Percentiles rank a stretch among this genome's conserved stretches.
phyloP scores from a whole-genome alignment of 345 rosid genomes.

The Populus davidiana region DNA sequence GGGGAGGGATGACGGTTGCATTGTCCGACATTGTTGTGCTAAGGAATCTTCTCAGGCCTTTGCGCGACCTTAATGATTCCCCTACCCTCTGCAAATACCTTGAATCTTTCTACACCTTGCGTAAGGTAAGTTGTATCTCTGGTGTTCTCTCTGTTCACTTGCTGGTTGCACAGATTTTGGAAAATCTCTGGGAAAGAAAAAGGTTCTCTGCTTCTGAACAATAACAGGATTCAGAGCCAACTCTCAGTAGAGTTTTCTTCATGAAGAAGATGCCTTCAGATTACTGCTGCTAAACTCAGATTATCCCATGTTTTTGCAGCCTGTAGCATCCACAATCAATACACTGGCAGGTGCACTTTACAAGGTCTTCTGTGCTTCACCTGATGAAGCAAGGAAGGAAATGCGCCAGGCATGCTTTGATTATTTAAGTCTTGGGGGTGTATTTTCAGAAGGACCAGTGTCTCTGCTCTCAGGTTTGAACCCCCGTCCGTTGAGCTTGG shows the following conservation, averaged over 20 bases:
- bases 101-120: slow-evolving; percentile 34
- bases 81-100: slow-evolving; percentile 26
- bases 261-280: background rate
- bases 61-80: slow-evolving; percentile 20
- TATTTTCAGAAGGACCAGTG: slow-evolving; percentile 25
- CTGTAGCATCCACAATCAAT: slow-evolving; percentile 34
- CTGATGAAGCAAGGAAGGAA: slow-evolving; percentile 32
- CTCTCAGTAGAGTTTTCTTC: background rate
- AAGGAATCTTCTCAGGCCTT: slow-evolving; percentile 25
- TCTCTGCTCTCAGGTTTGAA: slow-evolving; percentile 30
- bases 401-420: slow-evolving; percentile 37
- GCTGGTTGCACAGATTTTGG: background rate
- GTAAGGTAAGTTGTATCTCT: slow-evolving; percentile 16
- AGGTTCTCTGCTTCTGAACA: background rate
- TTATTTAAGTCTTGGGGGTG: slow-evolving; percentile 29
- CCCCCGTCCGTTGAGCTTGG: slow-evolving; percentile 33
- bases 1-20: slow-evolving; percentile 36
- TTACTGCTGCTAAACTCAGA: background rate
- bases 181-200: background rate
- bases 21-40: slow-evolving; percentile 34
- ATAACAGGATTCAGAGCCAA: background rate
- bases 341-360: slow-evolving; percentile 32
- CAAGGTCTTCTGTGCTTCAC: slow-evolving; percentile 31
- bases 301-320: slow-evolving; percentile 12
- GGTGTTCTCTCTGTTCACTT: background rate